Evolutionary conservation across 2,329 filamentous ascomycete genomes (phyloP).

Genomic region (Pezicula neosporulosa): DNA sequence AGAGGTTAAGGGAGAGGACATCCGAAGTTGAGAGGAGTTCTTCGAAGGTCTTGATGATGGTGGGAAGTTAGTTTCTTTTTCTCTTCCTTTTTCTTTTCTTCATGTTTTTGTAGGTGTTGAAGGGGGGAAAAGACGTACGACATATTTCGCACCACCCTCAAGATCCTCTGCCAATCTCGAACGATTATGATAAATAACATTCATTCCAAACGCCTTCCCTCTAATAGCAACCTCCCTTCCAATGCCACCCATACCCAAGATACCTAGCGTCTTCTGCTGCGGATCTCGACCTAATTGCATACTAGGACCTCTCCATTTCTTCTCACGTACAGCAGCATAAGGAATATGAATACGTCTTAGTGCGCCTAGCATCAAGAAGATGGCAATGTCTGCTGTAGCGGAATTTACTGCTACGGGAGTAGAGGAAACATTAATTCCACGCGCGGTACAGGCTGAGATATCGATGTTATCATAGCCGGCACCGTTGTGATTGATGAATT

Average conservation of each 20-base stretch:
- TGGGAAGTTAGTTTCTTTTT: too few species aligned
- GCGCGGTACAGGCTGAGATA: constrained; percentile 61
- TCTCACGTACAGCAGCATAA: constrained; percentile 51
- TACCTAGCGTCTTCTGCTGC: constrained; percentile 70
- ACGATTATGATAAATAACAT: constrained; percentile 71
- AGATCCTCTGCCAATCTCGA: constrained; percentile 51
- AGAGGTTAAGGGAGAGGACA: constrained; percentile 74
- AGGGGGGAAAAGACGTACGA: constrained; percentile 30
- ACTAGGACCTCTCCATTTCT: constrained; percentile 57
- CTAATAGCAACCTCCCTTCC: constrained; percentile 71
- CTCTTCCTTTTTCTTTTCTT: too few species aligned
- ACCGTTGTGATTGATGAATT: constrained; percentile 60
- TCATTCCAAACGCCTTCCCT: constrained; percentile 72
- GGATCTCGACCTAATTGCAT: constrained; percentile 59
- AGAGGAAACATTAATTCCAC: constrained; percentile 67
- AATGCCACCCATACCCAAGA: constrained; percentile 83
- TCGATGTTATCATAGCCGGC: constrained; percentile 84
- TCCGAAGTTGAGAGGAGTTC: constrained; percentile 66
- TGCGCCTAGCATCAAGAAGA: constrained; percentile 78
- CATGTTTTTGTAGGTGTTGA: too few species aligned
- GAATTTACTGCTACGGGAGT: constrained; percentile 74
- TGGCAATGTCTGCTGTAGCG: constrained; percentile 73
- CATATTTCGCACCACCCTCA: constrained; percentile 54
- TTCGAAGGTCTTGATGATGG: constrained; percentile 49
- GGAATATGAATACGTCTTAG: constrained; percentile 65